Conservation (phyloP, 306 rosid genomes). For the Sophora flavescens region DNA sequence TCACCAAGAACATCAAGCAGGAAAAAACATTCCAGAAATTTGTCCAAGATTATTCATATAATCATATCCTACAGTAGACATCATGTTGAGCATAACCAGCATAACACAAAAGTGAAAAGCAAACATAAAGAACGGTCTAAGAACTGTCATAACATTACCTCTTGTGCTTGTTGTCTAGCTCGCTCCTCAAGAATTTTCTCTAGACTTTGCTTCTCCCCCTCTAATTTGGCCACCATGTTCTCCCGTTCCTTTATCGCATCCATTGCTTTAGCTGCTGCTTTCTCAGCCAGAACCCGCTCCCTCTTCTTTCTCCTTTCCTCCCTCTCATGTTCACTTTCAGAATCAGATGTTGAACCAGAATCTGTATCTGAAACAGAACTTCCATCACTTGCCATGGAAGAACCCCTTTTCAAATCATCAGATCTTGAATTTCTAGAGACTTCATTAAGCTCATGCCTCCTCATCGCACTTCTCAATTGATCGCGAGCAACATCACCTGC, state of each 20-base stretch:
- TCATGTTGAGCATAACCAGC: conserved; percentile 22
- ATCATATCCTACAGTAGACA: conserved; percentile 24
- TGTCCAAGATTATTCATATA: conserved; percentile 3
- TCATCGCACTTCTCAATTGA: conserved; percentile 56
- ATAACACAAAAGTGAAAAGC: conserved; percentile 9
- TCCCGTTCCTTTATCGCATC: conserved; percentile 86
- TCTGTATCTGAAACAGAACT: conserved; percentile 81
- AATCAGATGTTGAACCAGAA: conserved; percentile 81
- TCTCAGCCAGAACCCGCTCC: conserved; percentile 84
- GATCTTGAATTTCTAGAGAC: conserved; percentile 65
- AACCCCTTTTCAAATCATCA: conserved; percentile 61
- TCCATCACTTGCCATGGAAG: conserved; percentile 65
- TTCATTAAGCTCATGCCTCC: conserved; percentile 54
- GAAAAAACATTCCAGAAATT: conserved; percentile 9
- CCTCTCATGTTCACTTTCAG: conserved; percentile 84
- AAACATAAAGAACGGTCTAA: conserved; percentile 31
- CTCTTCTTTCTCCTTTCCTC: conserved; percentile 81
- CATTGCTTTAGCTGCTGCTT: conserved; percentile 84
- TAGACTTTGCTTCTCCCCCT: conserved; percentile 95
- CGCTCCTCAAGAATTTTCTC: conserved; percentile 93
- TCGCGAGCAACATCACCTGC: conserved; percentile 47
- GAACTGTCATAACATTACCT: conserved; percentile 59
- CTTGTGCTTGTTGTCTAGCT: conserved; percentile 90
- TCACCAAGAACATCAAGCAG: conserved; percentile 31
- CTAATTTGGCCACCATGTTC: conserved; percentile 89